Evolutionary conservation across 2,329 filamentous ascomycete species (phyloP).

Genomic region (Metarhizium anisopliae): DNA sequence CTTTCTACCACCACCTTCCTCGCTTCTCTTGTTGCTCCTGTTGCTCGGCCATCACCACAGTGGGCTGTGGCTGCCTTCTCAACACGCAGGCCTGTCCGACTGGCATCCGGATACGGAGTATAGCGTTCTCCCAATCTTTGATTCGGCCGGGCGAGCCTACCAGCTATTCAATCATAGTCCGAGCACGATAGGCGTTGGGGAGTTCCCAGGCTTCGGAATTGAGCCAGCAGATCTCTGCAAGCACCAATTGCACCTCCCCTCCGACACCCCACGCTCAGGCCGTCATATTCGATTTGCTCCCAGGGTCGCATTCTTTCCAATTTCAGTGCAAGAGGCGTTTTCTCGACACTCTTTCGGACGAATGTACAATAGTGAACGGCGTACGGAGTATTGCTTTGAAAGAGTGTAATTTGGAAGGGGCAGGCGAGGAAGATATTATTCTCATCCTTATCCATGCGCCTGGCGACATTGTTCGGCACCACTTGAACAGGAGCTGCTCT

Average conservation of each 20-base stretch:
- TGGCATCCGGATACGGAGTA: neutral
- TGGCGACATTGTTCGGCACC: neutral
- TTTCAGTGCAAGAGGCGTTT: neutral
- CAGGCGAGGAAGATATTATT: neutral
- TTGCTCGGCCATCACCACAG: neutral
- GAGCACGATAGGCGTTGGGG: neutral
- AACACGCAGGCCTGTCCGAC: neutral
- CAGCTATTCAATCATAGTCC: neutral
- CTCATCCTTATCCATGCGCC: neutral
- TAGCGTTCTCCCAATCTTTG: neutral
- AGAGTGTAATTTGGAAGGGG: neutral
- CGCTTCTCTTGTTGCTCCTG: neutral
- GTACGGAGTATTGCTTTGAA: neutral
- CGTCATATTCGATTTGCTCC: neutral
- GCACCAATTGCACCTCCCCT: neutral
- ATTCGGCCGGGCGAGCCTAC: neutral
- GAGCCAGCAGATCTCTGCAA: neutral
- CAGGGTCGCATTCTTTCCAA: neutral
- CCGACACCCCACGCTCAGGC: neutral
- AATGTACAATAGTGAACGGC: neutral
- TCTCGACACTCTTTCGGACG: neutral
- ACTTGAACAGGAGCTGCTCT: neutral
- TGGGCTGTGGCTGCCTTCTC: neutral
- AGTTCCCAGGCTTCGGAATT: neutral
- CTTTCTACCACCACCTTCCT: neutral